Base-by-base conservation (phyloP, 2,329 filamentous ascomycete species). In the Fonsecaea monophora region DNA sequence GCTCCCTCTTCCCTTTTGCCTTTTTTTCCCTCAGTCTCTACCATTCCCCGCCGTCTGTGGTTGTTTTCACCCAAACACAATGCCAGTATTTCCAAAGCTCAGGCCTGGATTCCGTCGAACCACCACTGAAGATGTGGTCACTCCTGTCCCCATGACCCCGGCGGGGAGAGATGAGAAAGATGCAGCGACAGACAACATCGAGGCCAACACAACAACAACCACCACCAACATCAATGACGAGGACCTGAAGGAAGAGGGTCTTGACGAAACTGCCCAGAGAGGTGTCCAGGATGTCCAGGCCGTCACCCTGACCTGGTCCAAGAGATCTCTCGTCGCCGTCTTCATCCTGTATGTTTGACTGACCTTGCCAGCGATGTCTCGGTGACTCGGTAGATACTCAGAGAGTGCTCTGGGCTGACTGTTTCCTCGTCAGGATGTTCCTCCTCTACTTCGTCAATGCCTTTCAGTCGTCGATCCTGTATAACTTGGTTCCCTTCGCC, bases 271-370 rank as follows among this genome's bases (percentile, higher is more conserved):
- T 64, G 74, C 80, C 6, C 81, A 82, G 69, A 78, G 80, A 64
- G 83, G 83, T 69, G 83, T 85, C 9, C 77, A 81, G 65, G 82
- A 83, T 70, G 82, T 84, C 18, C 82, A 86, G 72, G 84, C 83
- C 10, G 82, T 84, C 32, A 83, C 82, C 58, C 73, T 83, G 75
- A 82, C 81, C 45, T 86, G 84, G 84, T 82, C 82, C 8, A 81
- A 80, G 42, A 77, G 76, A 70, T 80, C 81, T n/a, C 75, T 86
- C 54, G 75, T 81, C 56, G 74, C 78, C 48, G 81, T 82, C 70
- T 84, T 83, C 74, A 70, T 81, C 68, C 78, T 79, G 83, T 84
- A 74, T 67, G 81, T 69, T 64, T 34, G 55, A 58, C 42, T 64
- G 13, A n/a, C 3, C 25, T 10, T 50, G 6, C n/a, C 38, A 13